Evolutionary conservation across 2,329 filamentous ascomycete genomes (phyloP), one percentile per base, ranked within the genome.

Genomic region (Coniochaeta hoffmannii): DNA sequence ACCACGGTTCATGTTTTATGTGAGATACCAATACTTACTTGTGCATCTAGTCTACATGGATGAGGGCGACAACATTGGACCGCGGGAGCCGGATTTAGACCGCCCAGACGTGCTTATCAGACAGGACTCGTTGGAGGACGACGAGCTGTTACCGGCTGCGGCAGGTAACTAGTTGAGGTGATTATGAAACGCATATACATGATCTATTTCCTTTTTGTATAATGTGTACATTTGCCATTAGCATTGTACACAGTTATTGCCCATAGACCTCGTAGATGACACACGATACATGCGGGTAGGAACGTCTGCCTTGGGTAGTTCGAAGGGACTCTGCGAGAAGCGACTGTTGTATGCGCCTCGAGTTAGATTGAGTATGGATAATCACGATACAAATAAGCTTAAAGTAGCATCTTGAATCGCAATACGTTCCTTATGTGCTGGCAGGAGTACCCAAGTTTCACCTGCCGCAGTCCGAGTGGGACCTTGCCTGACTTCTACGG

Each of bases 41-140:
- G n/a, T n/a, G 12, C 22, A 19, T 17, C 12, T 19, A 63, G 62
- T 63, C 3, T 63, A 56, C 50, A 41, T 62, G 56, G 58, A 54
- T 17, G 59, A 57, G 9, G 30, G 54, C 26, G 53, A 34, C 9
- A 15, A 32, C 12, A 41, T 54, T 8, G 24, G 19, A 14, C 34
- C 31, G 50, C 12, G 11, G 14, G 17, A 31, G 19, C 8, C 50
- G 50, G 12, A 14, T 12, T 36, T 19, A 15, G 31, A 38, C 4
- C 50, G 50, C 11, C 50, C 50, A 4, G 50, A 53, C 24, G 19
- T 14, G 11, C 31, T 36, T 14, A 9, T 30, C 32, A 38, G 34
- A 28, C 24, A 53, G 50, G 50, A 53, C 11, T 26, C 22, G 9
- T 34, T 53, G 6, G 31, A 53, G 34, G 50, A 53, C 11, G 50